Evolutionary conservation across 78 protist species (phyloP).

Genomic region (Monocercomonoides exilis): DNA sequence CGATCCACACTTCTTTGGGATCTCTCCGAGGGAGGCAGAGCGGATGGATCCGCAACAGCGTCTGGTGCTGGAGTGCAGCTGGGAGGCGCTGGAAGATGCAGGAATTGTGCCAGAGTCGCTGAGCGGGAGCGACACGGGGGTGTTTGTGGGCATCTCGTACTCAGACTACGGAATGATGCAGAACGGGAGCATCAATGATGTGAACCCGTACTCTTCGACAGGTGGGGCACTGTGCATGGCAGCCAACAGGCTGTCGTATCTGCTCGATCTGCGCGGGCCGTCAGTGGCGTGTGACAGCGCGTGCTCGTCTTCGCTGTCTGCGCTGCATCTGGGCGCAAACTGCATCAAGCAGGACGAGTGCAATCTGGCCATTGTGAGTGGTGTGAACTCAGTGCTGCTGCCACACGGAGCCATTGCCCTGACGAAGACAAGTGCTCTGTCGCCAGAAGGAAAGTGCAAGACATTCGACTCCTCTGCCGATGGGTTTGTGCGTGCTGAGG

Average conservation of each 20-base stretch:
- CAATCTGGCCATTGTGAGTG: constrained; percentile 1
- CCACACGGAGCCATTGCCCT: constrained; percentile 8
- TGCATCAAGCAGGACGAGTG: not conserved
- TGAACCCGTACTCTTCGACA: not conserved
- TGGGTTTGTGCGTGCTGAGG: constrained; percentile 23
- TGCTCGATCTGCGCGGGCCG: constrained; percentile 25
- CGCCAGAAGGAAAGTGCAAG: constrained; percentile 13
- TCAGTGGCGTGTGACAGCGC: constrained; percentile 18
- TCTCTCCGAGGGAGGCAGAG: constrained; percentile 22
- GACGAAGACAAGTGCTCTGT: not conserved
- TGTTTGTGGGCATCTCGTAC: constrained; percentile 22
- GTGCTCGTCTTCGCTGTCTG: constrained; percentile 27
- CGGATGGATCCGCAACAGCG: constrained; percentile 48
- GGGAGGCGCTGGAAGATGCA: constrained; percentile 30
- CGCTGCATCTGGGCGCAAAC: not conserved
- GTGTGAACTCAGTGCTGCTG: not conserved
- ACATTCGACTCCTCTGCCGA: constrained; percentile 17
- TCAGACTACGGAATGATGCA: not conserved
- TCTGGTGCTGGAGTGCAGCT: constrained; percentile 13
- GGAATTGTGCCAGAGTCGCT: constrained; percentile 19
- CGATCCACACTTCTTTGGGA: constrained; percentile 31
- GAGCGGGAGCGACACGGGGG: constrained; percentile 30
- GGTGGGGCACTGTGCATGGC: constrained; percentile 11
- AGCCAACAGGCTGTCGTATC: constrained; percentile 21
- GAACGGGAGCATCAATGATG: not conserved